Evolutionary conservation across 1,284 basidiomycete species (phyloP).

Genomic region (Rugosomyces carneus): DNA sequence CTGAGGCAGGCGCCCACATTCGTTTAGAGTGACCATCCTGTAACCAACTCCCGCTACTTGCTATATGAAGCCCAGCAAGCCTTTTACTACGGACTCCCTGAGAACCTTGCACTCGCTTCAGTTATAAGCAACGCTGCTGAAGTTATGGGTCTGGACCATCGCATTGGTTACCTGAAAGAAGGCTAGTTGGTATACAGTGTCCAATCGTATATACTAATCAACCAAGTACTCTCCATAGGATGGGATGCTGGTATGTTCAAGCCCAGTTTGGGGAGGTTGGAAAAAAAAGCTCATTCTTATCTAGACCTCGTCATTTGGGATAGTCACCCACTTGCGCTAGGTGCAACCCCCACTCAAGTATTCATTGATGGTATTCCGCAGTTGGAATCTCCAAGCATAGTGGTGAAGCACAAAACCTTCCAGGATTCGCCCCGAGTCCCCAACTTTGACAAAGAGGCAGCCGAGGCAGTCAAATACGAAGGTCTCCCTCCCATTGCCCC

Average conservation of each 20-base stretch:
- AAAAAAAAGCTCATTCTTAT: slow-evolving; percentile 18
- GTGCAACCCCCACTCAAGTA: slow-evolving; percentile 65
- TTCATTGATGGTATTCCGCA: slow-evolving; percentile 67
- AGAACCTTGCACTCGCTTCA: slow-evolving; percentile 60
- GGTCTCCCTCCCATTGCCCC: slow-evolving; percentile 59
- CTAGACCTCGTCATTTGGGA: slow-evolving; percentile 87
- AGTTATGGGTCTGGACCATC: slow-evolving; percentile 39
- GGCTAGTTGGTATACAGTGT: slow-evolving; percentile 19
- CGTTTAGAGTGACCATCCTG: slow-evolving; percentile 63
- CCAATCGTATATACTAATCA: not conserved
- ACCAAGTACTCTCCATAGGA: slow-evolving; percentile 18
- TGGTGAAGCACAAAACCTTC: slow-evolving; percentile 40
- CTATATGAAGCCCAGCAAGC: slow-evolving; percentile 87
- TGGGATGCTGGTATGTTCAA: slow-evolving; percentile 35
- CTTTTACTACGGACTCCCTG: slow-evolving; percentile 67
- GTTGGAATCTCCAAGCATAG: slow-evolving; percentile 34
- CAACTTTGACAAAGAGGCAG: slow-evolving; percentile 55
- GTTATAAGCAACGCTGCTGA: slow-evolving; percentile 54
- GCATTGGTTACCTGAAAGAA: slow-evolving; percentile 39
- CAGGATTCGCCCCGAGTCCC: slow-evolving; percentile 53
- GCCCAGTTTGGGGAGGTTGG: slow-evolving; percentile 28
- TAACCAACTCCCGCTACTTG: slow-evolving; percentile 72
- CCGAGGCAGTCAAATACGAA: slow-evolving; percentile 47
- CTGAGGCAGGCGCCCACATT: not conserved
- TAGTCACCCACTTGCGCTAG: slow-evolving; percentile 74